Base-by-base conservation (phyloP, 2,329 filamentous ascomycete genomes). In the Alternaria longipes region DNA sequence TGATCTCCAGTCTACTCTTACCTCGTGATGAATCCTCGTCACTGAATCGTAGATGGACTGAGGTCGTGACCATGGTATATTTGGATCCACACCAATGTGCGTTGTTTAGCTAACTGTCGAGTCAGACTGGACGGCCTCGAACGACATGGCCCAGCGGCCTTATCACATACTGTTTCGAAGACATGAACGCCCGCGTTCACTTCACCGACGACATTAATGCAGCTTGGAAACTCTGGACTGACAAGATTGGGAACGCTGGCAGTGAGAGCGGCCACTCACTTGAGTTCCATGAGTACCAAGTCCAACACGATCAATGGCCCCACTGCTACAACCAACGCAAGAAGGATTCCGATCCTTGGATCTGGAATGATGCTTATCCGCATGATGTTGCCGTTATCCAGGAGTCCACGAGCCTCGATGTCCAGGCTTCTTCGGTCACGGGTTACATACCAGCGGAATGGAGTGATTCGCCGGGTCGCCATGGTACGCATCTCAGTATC, bases 181-280 rank as follows among this genome's bases (percentile, higher is more conserved):
- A 59, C 14, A 28, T 44, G 6, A 16, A 41, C 8, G 30, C 40
- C 18, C 38, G 49, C 3, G 34, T 14, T 18, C 22, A 59, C 28
- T 54, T 59, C 28, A n/a, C 16, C 14, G 16, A 54, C n/a, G 49
- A 53, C 4, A 54, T 54, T 16, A 32, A 54, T 14, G 56, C 47
- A 18, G 56, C 56, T 8, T 53, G 47, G 47, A 59, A 59, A 34
- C 49, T 59, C 6, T 59, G 56, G 56, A 20, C 30, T 2, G 49
- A 59, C 24, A 53, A 36, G n/a, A 52, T 58, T 4, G 38, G 55
- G 4, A 26, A 53, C 8, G 46, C 46, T 8, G 36, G 55, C 5
- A 26, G 36, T 11, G 24, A 20, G 18, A 54, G 40, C 24, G 56
- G 56, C 8, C 49, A 59, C 41, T 26, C n/a, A 16, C 56, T 59